These are phyloP conservation scores for Termitomyces sp. DNA, from an alignment of 768 basidiomycete genomes.

Conservation along the genomic window DNA sequence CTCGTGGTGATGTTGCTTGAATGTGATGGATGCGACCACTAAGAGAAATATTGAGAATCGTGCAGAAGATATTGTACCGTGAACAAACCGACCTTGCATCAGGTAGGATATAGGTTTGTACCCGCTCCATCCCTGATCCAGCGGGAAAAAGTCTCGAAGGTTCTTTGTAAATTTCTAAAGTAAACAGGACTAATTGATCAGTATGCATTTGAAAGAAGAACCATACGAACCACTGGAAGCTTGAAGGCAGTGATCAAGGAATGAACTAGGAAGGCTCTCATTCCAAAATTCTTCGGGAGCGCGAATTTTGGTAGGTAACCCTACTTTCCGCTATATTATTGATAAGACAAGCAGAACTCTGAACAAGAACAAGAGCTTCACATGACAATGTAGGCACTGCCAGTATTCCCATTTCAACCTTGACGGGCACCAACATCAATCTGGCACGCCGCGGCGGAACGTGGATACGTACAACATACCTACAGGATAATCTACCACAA, in stretches of 20 bases:
- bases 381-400: constrained; percentile 62
- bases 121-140: constrained; percentile 18
- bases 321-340: constrained; percentile 17
- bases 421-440: not conserved
- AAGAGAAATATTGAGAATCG: not conserved
- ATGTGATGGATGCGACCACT: constrained; percentile 67
- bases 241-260: constrained; percentile 27
- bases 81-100: constrained; percentile 30
- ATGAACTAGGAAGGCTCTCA: constrained; percentile 24
- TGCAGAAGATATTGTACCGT: not conserved
- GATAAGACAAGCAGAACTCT: not conserved
- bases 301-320: constrained; percentile 23
- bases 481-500: constrained; percentile 72
- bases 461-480: constrained; percentile 35
- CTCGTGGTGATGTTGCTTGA: constrained; percentile 31
- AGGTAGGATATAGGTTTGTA: constrained; percentile 49
- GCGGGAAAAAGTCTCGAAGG: constrained; percentile 18
- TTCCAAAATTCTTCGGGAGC: constrained; percentile 30
- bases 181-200: not conserved
- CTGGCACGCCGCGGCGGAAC: not conserved
- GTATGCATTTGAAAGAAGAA: not conserved
- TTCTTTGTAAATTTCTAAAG: constrained; percentile 26
- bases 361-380: constrained; percentile 19
- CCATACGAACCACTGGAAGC: constrained; percentile 24
- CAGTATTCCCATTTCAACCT: constrained; percentile 75